Conservation (phyloP, 495 filamentous ascomycete genomes). For the Thermochaetoides thermophila region DNA sequence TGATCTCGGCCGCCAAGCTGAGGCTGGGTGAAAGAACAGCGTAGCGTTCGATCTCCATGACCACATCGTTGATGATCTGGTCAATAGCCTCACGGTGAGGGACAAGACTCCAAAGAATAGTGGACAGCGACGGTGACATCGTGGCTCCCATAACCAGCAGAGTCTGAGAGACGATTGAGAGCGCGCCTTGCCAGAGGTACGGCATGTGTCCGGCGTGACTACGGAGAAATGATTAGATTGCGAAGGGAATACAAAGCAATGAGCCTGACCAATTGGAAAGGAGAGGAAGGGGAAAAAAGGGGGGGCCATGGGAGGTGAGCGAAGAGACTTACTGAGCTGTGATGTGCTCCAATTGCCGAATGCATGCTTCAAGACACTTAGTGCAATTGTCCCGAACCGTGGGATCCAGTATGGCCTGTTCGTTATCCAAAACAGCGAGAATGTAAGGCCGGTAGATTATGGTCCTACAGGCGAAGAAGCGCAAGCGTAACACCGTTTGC, state of each 20-base stretch:
- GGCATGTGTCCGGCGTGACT: conserved; percentile 72
- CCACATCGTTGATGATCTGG: conserved; percentile 58
- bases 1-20: conserved; percentile 56
- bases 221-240: conserved; percentile 32
- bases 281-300: conserved; percentile 10
- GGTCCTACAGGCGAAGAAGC: conserved; percentile 72
- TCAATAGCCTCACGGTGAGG: conserved; percentile 46
- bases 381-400: conserved; percentile 61
- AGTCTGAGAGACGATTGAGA: conserved; percentile 69
- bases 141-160: conserved; percentile 71
- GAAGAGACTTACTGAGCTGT: conserved; percentile 49
- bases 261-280: conserved; percentile 7
- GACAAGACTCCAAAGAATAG: conserved; percentile 46
- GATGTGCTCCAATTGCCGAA: conserved; percentile 67
- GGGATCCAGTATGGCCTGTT: conserved; percentile 51
- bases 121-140: conserved; percentile 59
- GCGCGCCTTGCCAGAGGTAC: conserved; percentile 75
- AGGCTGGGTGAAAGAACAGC: conserved; percentile 62
- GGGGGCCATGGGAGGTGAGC: conserved; percentile 4
- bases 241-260: background rate
- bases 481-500: conserved; percentile 62
- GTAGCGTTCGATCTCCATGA: conserved; percentile 57
- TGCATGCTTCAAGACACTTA: conserved; percentile 67
- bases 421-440: conserved; percentile 63
- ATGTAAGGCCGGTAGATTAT: conserved; percentile 79